These are phyloP conservation scores for Colletotrichum salicis DNA, from an alignment of 2,329 filamentous ascomycete species.

Conservation along the genomic window DNA sequence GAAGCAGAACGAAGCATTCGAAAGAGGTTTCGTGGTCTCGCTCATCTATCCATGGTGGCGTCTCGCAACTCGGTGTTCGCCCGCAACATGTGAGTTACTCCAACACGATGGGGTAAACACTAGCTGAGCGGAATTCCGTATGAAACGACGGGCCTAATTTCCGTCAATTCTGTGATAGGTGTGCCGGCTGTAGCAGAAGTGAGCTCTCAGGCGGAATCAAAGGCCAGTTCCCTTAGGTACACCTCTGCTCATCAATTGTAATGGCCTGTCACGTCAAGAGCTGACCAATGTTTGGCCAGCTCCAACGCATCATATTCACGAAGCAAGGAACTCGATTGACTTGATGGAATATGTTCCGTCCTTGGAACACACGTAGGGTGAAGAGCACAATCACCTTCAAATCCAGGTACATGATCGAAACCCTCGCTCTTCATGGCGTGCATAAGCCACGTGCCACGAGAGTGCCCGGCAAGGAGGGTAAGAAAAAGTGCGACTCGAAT, in stretches of 20 bases:
- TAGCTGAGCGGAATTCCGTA: constrained; percentile 20
- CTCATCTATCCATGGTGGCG: neutral
- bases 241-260: neutral
- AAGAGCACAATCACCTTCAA: neutral
- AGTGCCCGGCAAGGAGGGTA: neutral
- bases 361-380: neutral
- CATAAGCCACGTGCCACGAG: constrained; percentile 2
- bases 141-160: constrained; percentile 4
- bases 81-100: neutral
- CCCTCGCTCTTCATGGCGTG: constrained; percentile 4
- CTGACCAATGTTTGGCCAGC: neutral
- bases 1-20: neutral
- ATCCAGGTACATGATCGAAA: constrained; percentile 1
- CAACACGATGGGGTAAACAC: neutral
- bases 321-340: neutral
- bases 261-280: neutral
- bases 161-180: neutral
- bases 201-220: neutral
- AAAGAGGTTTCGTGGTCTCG: neutral
- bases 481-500: neutral
- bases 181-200: neutral
- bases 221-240: neutral
- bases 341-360: neutral
- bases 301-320: neutral
- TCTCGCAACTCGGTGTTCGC: neutral